Evolutionary conservation across 2,329 filamentous ascomycete species (phyloP), one percentile per base, ranked within the genome.

Genomic region (Penicillium hesseltinei): DNA sequence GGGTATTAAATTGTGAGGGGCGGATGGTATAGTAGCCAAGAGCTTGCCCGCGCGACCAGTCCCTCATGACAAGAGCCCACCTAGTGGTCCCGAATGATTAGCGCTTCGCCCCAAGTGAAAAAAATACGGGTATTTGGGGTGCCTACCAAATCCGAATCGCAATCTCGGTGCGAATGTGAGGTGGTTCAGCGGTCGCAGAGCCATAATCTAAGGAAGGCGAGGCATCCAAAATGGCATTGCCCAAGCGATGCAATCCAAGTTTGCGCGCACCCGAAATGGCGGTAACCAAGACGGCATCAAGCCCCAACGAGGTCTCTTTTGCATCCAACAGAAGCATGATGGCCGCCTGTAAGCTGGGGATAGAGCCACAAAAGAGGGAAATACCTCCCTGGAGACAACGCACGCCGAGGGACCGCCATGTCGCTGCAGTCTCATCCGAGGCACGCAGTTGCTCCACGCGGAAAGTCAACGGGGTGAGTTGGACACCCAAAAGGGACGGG

Each of bases 41-140:
- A 11, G 56, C 38, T 29, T 62, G 60, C 15, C 58, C 60, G n/a
- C 62, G 62, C 9, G 56, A 62, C 62, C 60, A 64, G 27, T 64
- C 62, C 42, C 62, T 27, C 10, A 57, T 35, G 1, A 62, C 56
- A 11, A 64, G 56, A 25, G 40, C 2, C 40, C 23, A 43, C 40
- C 40, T 43, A 43, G 23, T 9, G 9, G 15, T 27, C 23, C 40
- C 21, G 21, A 25, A 25, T 25, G 7, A 43, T 43, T 27, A 43
- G 40, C 15, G 21, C 23, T 10, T 43, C 23, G 23, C 23, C 15
- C 19, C 5, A 3, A 27, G 8, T 27, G 15, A 7, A 9, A 27
- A 27, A 27, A 27, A 27, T 21, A 3, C 21, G 23, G 4, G 40
- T 17, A 27, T 27, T 43, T 2, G 8, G 8, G 15, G 15, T 43